phyloP scores from a whole-genome alignment of 768 basidiomycete genomes.

The Chalciporus piperatus region DNA sequence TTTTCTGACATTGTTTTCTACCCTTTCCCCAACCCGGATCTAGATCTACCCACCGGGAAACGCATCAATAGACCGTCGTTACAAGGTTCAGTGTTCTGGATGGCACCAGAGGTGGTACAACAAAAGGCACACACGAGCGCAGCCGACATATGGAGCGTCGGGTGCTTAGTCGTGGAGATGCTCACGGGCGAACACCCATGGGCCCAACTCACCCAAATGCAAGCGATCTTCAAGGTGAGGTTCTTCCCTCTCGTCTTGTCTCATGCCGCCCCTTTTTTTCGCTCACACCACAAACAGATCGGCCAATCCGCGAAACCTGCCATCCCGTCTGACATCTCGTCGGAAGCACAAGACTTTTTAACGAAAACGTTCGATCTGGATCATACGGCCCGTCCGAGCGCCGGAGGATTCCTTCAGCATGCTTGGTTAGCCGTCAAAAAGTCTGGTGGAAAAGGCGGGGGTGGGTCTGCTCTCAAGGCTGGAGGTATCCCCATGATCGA shows the following conservation, averaged over 20 bases:
- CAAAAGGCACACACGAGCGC: conserved; percentile 90
- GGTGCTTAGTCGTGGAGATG: conserved; percentile 95
- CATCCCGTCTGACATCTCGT: conserved; percentile 87
- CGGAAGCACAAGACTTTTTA: conserved; percentile 86
- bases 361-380: conserved; percentile 83
- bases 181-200: conserved; percentile 94
- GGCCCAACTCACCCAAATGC: conserved; percentile 97
- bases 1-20: conserved; percentile 36
- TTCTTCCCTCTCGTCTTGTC: background rate
- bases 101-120: conserved; percentile 98
- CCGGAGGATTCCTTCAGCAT: conserved; percentile 71
- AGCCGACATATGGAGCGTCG: conserved; percentile 96
- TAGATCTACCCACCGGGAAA: conserved; percentile 52
- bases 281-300: conserved; percentile 51
- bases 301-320: conserved; percentile 85
- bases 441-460: conserved; percentile 22
- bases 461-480: conserved; percentile 7
- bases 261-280: background rate
- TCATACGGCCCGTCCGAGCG: conserved; percentile 76
- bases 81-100: conserved; percentile 99
- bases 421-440: conserved; percentile 59
- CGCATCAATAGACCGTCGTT: conserved; percentile 86
- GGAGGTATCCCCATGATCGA: conserved; percentile 27
- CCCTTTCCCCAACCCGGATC: background rate
- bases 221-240: conserved; percentile 92